Base-by-base conservation (phyloP, 306 rosid species). In the Carpinus fangiana region DNA sequence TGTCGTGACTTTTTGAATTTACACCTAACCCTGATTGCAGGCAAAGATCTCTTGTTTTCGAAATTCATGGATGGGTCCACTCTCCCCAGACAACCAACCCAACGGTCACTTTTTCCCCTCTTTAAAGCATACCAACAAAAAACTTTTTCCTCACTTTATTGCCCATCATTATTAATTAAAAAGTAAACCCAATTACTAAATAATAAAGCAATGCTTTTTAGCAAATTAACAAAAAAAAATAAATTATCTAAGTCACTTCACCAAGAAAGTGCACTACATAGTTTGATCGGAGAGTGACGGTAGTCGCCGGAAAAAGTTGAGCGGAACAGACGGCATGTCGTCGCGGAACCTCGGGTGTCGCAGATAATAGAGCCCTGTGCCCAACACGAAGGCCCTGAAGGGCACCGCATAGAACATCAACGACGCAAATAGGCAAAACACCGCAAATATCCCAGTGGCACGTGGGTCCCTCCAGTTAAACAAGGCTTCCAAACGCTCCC, bases 401-500 rank as follows among this genome's bases (percentile, higher is more conserved):
- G 98, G 91, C 82, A 92, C 85, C 21, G 71, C 87, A 8, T 92
- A 94, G 73, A 92, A 92, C 72, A 88, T 55, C 80, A 90, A 69
- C 17, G 98, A 94, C 1, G 93, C 88, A 16, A 89, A 54, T 41
- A 94, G 69, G 73, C 97, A 92, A 17, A 92, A 73, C 20, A 90
- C 87, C 12, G 86, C 91, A 47, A 94, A 92, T 47, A 94, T 88
- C 28, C 91, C 97, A 0, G 97, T 92, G 3, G 97, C 98, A 12
- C 98, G 81, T 2, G 97, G 97, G 59, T 94, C 97, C 79, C 90
- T 79, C 98, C 97, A 90, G 51, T 74, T 84, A 23, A 86, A 90
- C 71, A 94, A 41, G 8, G 97, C 98, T 36, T 90, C 97, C 79
- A 94, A 54, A 2, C 97, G 81, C 89, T 94, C 98, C 21, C 98